Evolutionary conservation across 225 moss, liverwort and hornwort genomes (phyloP).

Genomic region (Sphagnum tenellum): DNA sequence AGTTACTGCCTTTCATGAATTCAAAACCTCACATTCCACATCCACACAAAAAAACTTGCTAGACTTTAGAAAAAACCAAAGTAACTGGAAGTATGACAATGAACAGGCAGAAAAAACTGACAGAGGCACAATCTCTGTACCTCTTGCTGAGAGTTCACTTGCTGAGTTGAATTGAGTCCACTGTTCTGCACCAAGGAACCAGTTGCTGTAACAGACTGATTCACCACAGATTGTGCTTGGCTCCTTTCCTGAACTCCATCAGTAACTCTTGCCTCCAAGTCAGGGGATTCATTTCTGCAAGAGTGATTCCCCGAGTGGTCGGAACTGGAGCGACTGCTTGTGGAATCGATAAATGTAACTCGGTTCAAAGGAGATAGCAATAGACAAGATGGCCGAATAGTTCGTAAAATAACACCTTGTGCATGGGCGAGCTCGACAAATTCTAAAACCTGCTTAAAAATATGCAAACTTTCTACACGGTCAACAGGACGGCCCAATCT

Average conservation of each 20-base stretch:
- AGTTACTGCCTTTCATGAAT: too few species aligned
- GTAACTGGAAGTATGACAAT: too few species aligned
- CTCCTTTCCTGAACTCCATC: constrained; percentile 16
- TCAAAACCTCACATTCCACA: too few species aligned
- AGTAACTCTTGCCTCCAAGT: constrained; percentile 19
- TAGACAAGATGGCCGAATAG: constrained; percentile 93
- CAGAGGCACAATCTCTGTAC: too few species aligned
- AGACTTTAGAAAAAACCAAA: too few species aligned
- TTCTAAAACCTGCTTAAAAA: constrained; percentile 92
- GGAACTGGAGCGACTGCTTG: constrained; percentile 63
- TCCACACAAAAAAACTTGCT: too few species aligned
- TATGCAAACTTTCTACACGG: constrained; percentile 74
- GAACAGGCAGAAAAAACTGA: too few species aligned
- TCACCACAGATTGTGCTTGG: constrained; percentile 6
- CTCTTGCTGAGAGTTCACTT: too few species aligned
- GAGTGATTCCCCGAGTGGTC: constrained; percentile 69
- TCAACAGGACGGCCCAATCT: constrained; percentile 52
- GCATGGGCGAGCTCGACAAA: constrained; percentile 88
- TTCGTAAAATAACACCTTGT: constrained; percentile 81
- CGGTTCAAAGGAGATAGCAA: constrained; percentile 75
- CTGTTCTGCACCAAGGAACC: constrained; percentile 1
- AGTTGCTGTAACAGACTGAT: constrained; percentile 1
- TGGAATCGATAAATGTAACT: constrained; percentile 88
- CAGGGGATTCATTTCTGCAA: constrained; percentile 42
- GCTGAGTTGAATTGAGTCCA: too few species aligned